A percentile compares a stretch with the other conserved stretches of the same genome.
Evolutionary conservation across 2,329 filamentous ascomycete species (phyloP).

Genomic region (Phaeophleospora eucalypticola): DNA sequence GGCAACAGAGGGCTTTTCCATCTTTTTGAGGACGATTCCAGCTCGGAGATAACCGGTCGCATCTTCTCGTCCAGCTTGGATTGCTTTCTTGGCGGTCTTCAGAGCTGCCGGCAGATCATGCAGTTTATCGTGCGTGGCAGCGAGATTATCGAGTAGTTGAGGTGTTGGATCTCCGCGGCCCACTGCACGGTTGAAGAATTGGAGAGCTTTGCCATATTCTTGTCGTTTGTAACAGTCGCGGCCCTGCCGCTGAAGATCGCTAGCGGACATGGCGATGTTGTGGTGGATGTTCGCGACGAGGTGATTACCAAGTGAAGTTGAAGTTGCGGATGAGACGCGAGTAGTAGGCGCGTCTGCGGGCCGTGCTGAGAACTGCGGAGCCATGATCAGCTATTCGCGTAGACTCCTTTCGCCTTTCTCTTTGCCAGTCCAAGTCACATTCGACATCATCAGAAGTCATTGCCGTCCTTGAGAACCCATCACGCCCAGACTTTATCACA

Average conservation of each 20-base stretch:
- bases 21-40: constrained; percentile 46
- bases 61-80: constrained; percentile 48
- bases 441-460: too few relatives aligned
- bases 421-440: too few relatives aligned
- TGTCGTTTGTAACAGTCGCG: constrained; percentile 42
- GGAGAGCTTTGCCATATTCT: constrained; percentile 42
- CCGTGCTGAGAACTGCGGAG: too few relatives aligned
- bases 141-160: constrained; percentile 51
- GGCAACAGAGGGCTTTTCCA: constrained; percentile 51
- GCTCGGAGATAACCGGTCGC: constrained; percentile 57
- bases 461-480: too few relatives aligned
- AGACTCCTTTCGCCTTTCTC: too few relatives aligned
- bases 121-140: constrained; percentile 53
- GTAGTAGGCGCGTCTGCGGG: background rate
- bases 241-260: constrained; percentile 36
- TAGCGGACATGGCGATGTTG: constrained; percentile 1
- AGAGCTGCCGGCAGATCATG: constrained; percentile 49
- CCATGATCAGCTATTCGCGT: too few relatives aligned
- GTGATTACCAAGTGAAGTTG: background rate
- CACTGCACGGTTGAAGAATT: constrained; percentile 31
- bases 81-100: constrained; percentile 55
- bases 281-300: constrained; percentile 2
- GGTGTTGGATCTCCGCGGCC: constrained; percentile 28
- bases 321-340: background rate
- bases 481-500: too few relatives aligned